Evolutionary conservation across 2,329 filamentous ascomycete species (phyloP), one percentile per base, ranked within the genome.

Genomic region (Pseudocercospora musae): DNA sequence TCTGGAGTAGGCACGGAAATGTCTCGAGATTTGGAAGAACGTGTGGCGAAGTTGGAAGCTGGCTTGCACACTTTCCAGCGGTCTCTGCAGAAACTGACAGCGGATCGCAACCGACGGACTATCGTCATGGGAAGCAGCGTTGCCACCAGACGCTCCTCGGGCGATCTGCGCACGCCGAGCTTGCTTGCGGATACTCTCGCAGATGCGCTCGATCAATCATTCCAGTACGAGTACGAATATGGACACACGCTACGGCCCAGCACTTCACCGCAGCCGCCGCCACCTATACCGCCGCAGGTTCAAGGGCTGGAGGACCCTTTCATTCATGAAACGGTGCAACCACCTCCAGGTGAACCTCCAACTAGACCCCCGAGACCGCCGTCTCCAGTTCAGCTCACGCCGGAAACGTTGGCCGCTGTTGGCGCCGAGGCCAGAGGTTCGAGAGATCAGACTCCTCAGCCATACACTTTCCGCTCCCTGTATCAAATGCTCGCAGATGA

Each of bases 401-500:
- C 60, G 5, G 66, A 64, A 7, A 59, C 63, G n/a, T 44, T 60
- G 50, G 50, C 65, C 20, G 59, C 61, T 20, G 57, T 62, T 4
- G 57, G 56, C 3, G 54, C 60, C 9, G 52, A 54, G 31, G 20
- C 25, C n/a, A 54, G 52, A 37, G 23, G 52, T 25, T 40, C 52
- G 20, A 54, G 20, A 37, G 52, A 54, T 33, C 52, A 54, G n/a
- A 54, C 52, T 23, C 61, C 62, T 5, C 69, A 67, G 33, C 65
- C 66, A 15, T 67, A 69, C 23, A 73, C 72, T 4, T 74, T 75
- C 67, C 69, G 70, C 25, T 72, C 74, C 1, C 70, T 77, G 5
- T 77, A 76, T 63, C 72, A 74, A 52, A 74, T 75, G 71, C 70
- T 77, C n/a, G 65, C 73, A 37, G 72, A 75, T 62, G 75, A 77